Evolutionary conservation across 2,329 filamentous ascomycete genomes (phyloP), one percentile per base, ranked within the genome.

Genomic region (Pleoardoris graminearum): DNA sequence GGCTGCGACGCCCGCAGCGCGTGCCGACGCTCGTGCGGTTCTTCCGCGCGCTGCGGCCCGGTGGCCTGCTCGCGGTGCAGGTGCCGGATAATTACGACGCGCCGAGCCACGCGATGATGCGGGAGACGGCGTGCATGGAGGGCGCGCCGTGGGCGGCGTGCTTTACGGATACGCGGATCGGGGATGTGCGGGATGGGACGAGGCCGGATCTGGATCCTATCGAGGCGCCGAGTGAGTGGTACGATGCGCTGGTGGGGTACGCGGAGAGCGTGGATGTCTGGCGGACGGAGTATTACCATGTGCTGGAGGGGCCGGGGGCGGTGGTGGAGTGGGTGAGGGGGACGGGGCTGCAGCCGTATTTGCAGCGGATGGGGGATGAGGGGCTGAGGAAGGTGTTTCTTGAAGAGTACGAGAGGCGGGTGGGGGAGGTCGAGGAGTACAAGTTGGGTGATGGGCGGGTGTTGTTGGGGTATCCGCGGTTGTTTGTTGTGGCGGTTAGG

Each of bases 291-390:
- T 86, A 86, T 55, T 70, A 78, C 22, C 83, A 85, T 63, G 66
- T 77, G 0, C 62, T 85, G 51, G 70, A 75, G 2, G 75, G 72
- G 19, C 80, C 80, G 17, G 55, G 67, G 11, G 79, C 74, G 1
- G 80, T 86, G 36, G 78, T 85, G 5, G 82, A 85, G 64, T 86
- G 83, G 83, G 79, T 85, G 3, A 80, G 79, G 57, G 80, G 81
- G 0, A 84, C 81, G 0, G 83, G 82, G 0, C 62, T 86, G 58
- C 74, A 77, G 58, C 83, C 83, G 0, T 86, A 77, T 58, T 47
- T 85, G 48, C 75, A 84, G 39, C 70, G 75, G 3, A 70, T 85
- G 32, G 65, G 69, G 1, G 67, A 70, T 2, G 74, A 79, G 27
- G 59, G 23, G 17, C 57, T 47, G 43, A 76, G 69, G 53, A 65